Evolutionary conservation across 164 flowering plant species (phyloP), one percentile per base, ranked within the genome.

Genomic region (Vitis labrusca): DNA sequence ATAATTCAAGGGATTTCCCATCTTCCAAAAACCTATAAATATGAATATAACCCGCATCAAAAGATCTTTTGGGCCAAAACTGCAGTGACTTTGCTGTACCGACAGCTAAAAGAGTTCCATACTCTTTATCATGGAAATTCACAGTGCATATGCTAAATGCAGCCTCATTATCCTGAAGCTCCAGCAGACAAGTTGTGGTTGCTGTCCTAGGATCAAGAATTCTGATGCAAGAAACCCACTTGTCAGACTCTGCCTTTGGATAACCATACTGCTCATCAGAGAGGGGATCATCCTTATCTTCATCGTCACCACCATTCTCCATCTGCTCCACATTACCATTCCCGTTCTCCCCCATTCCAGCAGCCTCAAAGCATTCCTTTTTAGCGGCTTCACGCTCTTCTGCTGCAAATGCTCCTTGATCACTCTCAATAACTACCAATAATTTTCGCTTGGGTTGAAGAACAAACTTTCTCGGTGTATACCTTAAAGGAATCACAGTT

Each of bases 231-330:
- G 99, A 96, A 71, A 86, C 99, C 99, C 99, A 96, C 80, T 81
- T 93, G 6, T 85, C 91, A 16, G 98, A 86, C 76, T 93, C 99
- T 44, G 92, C 84, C 81, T 96, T 96, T 2, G 98, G 99, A 81
- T 93, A 96, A 58, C 99, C 99, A 79, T 91, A 96, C 74, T 96
- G 98, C 79, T 96, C 99, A 83, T 96, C 99, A 30, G 97, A 85
- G 37, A 90, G 91, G 14, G 93, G 93, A 71, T 92, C 94, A 56
- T 86, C 90, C 70, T 85, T 85, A 13, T 89, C 93, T 58, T 92
- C 97, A 69, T 90, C 93, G 16, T 89, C 97, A 47, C 77, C 93
- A 69, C 95, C 97, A 84, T 96, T 92, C 82, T 91, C 97, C 93
- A 91, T 92, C 78, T 85, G 84, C 5, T 87, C 93, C 47, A 79